These are phyloP conservation scores for Erodium trifolium DNA, from an alignment of 441 rosid genomes.

Conservation along the genomic window DNA sequence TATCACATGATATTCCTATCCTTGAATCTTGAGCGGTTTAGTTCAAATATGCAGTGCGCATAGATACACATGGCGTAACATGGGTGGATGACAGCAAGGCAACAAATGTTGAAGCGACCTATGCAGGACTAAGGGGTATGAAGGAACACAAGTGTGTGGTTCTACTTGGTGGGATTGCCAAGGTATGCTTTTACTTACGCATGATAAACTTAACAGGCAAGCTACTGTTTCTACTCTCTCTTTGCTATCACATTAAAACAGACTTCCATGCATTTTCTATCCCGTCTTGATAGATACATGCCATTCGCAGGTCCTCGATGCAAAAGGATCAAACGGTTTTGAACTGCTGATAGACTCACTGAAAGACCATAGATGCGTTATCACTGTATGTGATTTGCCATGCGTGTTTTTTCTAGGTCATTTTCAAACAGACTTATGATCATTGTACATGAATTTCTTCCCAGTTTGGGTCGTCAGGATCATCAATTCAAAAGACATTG, in stretches of 20 bases:
- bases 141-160: constrained; percentile 25
- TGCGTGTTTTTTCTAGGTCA: background rate
- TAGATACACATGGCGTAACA: constrained; percentile 25
- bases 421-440: background rate
- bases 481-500: constrained; percentile 24
- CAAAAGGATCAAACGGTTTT: constrained; percentile 23
- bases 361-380: constrained; percentile 28
- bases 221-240: background rate
- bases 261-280: background rate
- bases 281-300: background rate
- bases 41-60: constrained; percentile 21
- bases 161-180: constrained; percentile 33
- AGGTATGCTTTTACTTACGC: constrained; percentile 18
- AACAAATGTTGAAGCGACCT: constrained; percentile 27
- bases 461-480: constrained; percentile 30
- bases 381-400: constrained; percentile 21
- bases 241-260: background rate
- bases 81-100: constrained; percentile 39
- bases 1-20: background rate
- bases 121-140: constrained; percentile 22
- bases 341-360: constrained; percentile 22
- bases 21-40: constrained; percentile 4
- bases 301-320: constrained; percentile 18
- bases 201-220: background rate
- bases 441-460: constrained; percentile 5